Evolutionary conservation across 306 rosid genomes (phyloP).

Genomic region (Acmispon strigosus): DNA sequence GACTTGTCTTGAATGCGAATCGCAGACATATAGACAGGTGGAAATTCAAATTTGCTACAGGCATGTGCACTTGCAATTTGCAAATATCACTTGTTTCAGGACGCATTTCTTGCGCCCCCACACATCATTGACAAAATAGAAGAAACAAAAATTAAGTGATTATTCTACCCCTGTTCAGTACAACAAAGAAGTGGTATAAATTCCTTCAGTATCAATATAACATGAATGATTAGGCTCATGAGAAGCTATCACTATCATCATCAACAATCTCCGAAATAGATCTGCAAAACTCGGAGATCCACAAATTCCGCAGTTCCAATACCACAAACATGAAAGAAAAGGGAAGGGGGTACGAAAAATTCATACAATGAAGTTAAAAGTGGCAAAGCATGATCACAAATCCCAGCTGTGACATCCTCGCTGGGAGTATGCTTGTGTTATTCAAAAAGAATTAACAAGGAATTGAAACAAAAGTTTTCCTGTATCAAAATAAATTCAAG

Average conservation of each 20-base stretch:
- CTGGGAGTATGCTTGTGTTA: conserved; percentile 15
- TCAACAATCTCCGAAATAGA: conserved; percentile 13
- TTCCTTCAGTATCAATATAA: not conserved
- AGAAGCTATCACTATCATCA: not conserved
- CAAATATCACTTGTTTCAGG: not conserved
- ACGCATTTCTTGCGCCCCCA: not conserved
- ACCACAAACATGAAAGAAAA: not conserved
- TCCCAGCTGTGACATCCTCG: conserved; percentile 6
- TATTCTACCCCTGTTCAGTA: not conserved
- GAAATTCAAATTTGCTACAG: too few relatives aligned
- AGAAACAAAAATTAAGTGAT: not conserved
- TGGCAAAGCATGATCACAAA: conserved; percentile 1
- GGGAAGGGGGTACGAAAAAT: not conserved
- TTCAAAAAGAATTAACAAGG: conserved; percentile 22
- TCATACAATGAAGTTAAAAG: not conserved
- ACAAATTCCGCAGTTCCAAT: conserved; percentile 9
- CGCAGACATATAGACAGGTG: too few relatives aligned
- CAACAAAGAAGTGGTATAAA: not conserved
- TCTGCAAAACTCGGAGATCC: conserved; percentile 29
- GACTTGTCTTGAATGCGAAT: too few relatives aligned
- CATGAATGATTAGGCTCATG: not conserved
- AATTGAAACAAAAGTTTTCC: conserved; percentile 6
- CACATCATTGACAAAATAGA: not conserved
- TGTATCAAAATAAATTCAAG: conserved; percentile 1
- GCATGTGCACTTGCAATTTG: too few relatives aligned